These are phyloP conservation scores for Fabrea salina DNA, from an alignment of 169 alveolate genomes.

Conservation along the genomic window DNA sequence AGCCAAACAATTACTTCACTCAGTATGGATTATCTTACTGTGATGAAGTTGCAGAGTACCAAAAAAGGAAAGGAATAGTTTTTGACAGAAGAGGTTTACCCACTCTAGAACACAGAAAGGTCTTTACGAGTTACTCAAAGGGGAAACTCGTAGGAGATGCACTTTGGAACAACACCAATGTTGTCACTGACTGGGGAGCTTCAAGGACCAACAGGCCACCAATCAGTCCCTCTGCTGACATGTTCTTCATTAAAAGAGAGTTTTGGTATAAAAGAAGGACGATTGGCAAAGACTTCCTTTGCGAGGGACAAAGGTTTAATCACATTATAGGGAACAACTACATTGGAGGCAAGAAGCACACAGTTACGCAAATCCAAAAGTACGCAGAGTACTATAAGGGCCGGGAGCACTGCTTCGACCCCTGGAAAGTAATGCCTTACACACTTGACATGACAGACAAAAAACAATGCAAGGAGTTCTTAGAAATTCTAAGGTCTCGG, in stretches of 20 bases:
- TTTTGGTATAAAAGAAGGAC: neutral
- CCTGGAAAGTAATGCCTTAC: constrained; percentile 12
- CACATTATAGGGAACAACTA: constrained; percentile 36
- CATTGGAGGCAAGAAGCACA: constrained; percentile 14
- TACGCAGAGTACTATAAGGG: constrained; percentile 20
- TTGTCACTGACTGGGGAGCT: neutral
- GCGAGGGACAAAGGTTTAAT: constrained; percentile 24
- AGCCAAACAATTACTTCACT: too few relatives aligned
- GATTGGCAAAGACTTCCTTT: constrained; percentile 22
- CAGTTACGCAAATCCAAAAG: neutral
- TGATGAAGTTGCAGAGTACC: neutral
- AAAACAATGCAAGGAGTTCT: constrained; percentile 21
- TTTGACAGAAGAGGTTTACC: neutral
- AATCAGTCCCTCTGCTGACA: too few relatives aligned
- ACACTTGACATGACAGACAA: neutral
- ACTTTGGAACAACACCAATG: neutral
- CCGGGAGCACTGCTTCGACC: constrained; percentile 30
- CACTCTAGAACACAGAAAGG: neutral
- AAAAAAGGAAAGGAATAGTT: neutral
- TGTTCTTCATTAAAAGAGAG: constrained; percentile 8
- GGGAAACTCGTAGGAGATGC: neutral
- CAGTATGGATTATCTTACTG: neutral
- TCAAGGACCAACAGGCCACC: constrained; percentile 1
- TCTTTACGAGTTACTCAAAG: neutral
- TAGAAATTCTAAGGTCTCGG: neutral